Conservation (phyloP, 768 basidiomycete species). For the Mycena epipterygia region DNA sequence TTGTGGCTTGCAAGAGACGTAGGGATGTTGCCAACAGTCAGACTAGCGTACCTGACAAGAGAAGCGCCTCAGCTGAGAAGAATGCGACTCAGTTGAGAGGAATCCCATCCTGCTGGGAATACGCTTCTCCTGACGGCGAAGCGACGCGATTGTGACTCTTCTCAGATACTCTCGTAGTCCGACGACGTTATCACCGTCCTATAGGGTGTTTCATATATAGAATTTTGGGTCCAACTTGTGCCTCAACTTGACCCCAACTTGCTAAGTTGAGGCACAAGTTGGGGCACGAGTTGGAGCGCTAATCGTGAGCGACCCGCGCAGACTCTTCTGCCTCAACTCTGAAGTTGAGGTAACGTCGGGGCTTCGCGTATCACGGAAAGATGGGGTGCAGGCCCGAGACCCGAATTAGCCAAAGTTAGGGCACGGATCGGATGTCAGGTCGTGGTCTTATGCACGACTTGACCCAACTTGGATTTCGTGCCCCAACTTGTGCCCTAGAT, state of each 20-base stretch:
- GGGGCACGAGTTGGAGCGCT: not conserved
- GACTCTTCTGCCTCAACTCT: conserved; percentile 3
- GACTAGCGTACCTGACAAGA: no score
- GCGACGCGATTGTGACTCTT: not conserved
- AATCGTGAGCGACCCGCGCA: not conserved
- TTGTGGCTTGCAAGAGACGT: no score
- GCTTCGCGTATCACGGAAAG: not conserved
- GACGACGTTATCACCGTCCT: not conserved
- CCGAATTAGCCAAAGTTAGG: not conserved
- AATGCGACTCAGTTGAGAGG: not conserved
- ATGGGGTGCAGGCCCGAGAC: not conserved
- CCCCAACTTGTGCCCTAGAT: not conserved
- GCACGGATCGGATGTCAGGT: not conserved
- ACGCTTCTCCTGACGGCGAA: not conserved
- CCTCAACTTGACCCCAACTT: not conserved
- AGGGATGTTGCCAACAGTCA: no score
- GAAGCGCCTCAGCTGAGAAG: not conserved
- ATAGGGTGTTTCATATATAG: not conserved
- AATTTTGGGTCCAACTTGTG: not conserved
- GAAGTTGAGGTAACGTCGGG: not conserved
- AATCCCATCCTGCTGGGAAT: conserved; percentile 3
- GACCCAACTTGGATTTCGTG: not conserved
- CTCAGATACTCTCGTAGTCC: not conserved
- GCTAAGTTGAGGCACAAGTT: not conserved
- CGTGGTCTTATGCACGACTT: not conserved